Percentiles rank a stretch among this genome's conserved stretches.
Evolutionary conservation across 352 stramenopile genomes (phyloP).

Genomic region (Phytophthora pinifolia): DNA sequence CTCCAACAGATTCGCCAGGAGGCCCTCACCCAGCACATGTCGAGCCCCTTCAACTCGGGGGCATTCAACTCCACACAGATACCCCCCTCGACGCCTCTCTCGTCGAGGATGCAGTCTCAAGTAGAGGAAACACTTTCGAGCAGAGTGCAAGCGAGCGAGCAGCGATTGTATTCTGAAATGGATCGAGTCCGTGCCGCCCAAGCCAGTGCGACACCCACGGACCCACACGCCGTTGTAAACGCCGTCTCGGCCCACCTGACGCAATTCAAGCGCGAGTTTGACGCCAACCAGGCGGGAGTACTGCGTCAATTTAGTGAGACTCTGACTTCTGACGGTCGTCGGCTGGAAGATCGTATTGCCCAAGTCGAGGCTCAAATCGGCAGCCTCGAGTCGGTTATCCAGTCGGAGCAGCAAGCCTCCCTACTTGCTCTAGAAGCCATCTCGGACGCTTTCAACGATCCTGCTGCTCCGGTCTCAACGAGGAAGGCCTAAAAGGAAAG

Average conservation of each 20-base stretch:
- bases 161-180: conserved; percentile 33
- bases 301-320: conserved; percentile 56
- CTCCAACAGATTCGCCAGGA: conserved; percentile 39
- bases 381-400: conserved; percentile 53
- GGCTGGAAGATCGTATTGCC: conserved; percentile 56
- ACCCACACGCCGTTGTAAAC: conserved; percentile 49
- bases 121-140: conserved; percentile 46
- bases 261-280: conserved; percentile 66
- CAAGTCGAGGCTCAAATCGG: conserved; percentile 55
- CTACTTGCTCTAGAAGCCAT: conserved; percentile 69
- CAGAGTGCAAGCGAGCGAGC: conserved; percentile 37
- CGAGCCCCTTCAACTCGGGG: conserved; percentile 13
- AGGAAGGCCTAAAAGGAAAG: conserved; percentile 3
- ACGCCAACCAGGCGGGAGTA: conserved; percentile 45
- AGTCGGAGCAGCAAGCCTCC: conserved; percentile 71
- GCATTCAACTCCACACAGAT: conserved; percentile 11
- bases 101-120: conserved; percentile 49
- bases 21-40: conserved; percentile 24
- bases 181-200: conserved; percentile 29
- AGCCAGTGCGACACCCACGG: conserved; percentile 7
- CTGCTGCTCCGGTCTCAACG: conserved; percentile 4
- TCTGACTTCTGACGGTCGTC: conserved; percentile 44
- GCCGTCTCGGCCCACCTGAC: conserved; percentile 56
- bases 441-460: conserved; percentile 56
- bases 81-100: conserved; percentile 29